Base-by-base conservation (phyloP, 2,329 filamentous ascomycete species). In the Claviceps pazoutovae region DNA sequence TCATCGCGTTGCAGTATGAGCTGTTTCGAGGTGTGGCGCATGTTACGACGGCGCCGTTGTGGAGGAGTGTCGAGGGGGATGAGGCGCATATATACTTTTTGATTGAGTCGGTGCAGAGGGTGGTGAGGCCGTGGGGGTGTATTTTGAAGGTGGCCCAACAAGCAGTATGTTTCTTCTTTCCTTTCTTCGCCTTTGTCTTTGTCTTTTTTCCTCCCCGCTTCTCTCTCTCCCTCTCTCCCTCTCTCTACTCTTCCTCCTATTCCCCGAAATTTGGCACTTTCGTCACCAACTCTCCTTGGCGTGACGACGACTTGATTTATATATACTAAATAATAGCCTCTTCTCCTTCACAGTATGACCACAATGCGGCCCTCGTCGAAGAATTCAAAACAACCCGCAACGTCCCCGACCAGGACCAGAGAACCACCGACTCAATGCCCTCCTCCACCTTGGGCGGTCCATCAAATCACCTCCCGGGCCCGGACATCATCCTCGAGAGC, bases 41-140 rank as follows among this genome's bases (percentile, higher is more conserved):
- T 3, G 60, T 63, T 21, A 68, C 66, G 16, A 69, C 68, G 1
- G 68, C 65, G 7, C 67, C 68, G 5, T 57, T 67, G 2, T 67
- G 65, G 61, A 59, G 63, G 34, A 59, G 62, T 21, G 62, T 63
- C 6, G 55, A 60, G 1, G 61, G 64, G 2, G 61, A 64, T 49
- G 66, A 68, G 26, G 52, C 56, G 1, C 60, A 64, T 21, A 60
- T 71, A 16, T 59, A 61, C 4, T 56, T 55, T 3, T 56, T 70
- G 19, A 63, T 71, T 34, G 56, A 64, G 44, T 61, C 60, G 14
- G 62, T 68, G 6, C 57, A 70, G 52, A 60, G 57, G 37, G 59
- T 69, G 7, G 63, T 64, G 14, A 59, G 66, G 41, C 63, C 65
- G 2, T 66, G 67, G 61, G 60, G 58, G 36, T 55, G 58, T 14